These are phyloP conservation scores for Acer negundo DNA, from an alignment of 345 rosid species.

Conservation along the genomic window DNA sequence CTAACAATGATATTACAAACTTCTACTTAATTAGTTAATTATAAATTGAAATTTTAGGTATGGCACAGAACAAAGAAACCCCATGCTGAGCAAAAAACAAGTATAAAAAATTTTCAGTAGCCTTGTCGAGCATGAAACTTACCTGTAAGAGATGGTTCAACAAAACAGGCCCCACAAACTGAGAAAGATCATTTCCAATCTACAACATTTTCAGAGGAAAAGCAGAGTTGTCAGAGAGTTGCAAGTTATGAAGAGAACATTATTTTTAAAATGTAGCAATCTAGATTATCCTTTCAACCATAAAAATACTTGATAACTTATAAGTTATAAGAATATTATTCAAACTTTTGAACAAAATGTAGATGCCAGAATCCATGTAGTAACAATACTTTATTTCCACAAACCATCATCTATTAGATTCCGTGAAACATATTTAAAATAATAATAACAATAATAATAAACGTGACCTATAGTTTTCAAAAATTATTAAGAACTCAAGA, in stretches of 20 bases:
- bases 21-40: too few relatives aligned
- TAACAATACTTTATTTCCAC: background rate
- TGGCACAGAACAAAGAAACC: slow-evolving; percentile 2
- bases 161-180: slow-evolving; percentile 80
- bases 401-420: background rate
- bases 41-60: background rate
- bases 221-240: slow-evolving; percentile 28
- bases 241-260: slow-evolving; percentile 24
- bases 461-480: background rate
- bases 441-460: background rate
- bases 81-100: background rate
- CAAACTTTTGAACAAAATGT: background rate
- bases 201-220: slow-evolving; percentile 44
- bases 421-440: background rate
- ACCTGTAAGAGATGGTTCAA: slow-evolving; percentile 83
- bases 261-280: slow-evolving; percentile 10
- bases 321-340: too few relatives aligned
- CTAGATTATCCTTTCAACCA: slow-evolving; percentile 2
- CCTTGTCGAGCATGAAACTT: slow-evolving; percentile 22
- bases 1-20: too few relatives aligned
- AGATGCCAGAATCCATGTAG: slow-evolving; percentile 11
- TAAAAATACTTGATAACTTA: background rate
- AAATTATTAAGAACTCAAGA: background rate
- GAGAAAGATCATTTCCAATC: slow-evolving; percentile 84
- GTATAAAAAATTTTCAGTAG: slow-evolving; percentile 1